Base-by-base conservation (phyloP, 2,329 filamentous ascomycete species). In the Colletotrichum destructivum region DNA sequence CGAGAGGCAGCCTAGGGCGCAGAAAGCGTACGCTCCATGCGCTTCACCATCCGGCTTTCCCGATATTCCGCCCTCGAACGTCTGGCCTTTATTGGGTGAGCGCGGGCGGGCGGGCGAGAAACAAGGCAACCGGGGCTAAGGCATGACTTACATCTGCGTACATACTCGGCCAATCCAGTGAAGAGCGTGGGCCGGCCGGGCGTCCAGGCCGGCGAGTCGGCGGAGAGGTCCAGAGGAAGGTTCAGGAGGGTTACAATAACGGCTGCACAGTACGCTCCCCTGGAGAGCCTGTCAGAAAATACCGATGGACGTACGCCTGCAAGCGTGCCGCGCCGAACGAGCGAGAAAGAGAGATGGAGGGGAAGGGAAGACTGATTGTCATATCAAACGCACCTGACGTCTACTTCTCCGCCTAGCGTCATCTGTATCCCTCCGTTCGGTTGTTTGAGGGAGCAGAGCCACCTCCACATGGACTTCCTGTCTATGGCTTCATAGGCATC, bases 21-120 rank as follows among this genome's bases (percentile, higher is more conserved):
- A 98, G 83, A 98, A 98, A 35, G 96, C 94, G 84, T 98, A 99
- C 74, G 94, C 96, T 73, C 96, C 96, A 83, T 99, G 96, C 66
- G 96, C 96, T 87, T 99, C 96, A 74, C 93, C 91, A 71, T 92
- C 92, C 63, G 95, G 96, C 74, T 92, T 92, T 67, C 91, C 93
- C 75, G 94, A 95, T 76, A 99, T 95, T 60, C 96, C 96, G 74
- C 96, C 96, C 84, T 99, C 96, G 82, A 93, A 98, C 13, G 94
- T 97, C 87, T 98, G 96, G 80, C 93, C 93, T 94, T 74, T 73
- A 69, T 65, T 61, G 62, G 46, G 66, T 66, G 63, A 59, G 66
- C 51, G 26, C 42, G 26, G 61, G 46, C 44, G 9, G 31, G 26
- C 42, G 38, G 38, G 6, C 42, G 42, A 47, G 9, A 11, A 44